A percentile compares a stretch with the other conserved stretches of the same genome.
Conservation (phyloP, 2,329 filamentous ascomycete species). For the Epichloe hybrida region DNA sequence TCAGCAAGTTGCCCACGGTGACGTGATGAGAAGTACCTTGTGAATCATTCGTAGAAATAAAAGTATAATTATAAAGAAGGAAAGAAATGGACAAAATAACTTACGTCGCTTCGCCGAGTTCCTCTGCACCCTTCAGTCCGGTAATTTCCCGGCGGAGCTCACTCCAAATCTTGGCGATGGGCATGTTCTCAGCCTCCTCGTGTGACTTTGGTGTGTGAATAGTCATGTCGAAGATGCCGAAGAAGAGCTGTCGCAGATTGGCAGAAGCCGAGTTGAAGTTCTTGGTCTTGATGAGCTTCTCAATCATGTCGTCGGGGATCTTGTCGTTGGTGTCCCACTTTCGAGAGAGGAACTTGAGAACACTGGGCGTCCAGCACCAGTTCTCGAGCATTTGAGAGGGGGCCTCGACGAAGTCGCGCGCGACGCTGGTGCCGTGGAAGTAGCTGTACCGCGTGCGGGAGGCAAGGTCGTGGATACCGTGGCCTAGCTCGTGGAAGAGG, state of each 20-base stretch:
- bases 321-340: constrained; percentile 58
- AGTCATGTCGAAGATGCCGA: constrained; percentile 75
- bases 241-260: constrained; percentile 66
- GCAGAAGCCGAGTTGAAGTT: constrained; percentile 70
- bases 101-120: constrained; percentile 41
- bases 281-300: constrained; percentile 62
- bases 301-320: constrained; percentile 62
- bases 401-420: constrained; percentile 58
- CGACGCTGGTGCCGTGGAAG: constrained; percentile 54
- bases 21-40: too few relatives aligned
- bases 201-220: constrained; percentile 60
- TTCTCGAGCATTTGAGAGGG: constrained; percentile 61
- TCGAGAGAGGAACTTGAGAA: constrained; percentile 52
- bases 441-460: constrained; percentile 48
- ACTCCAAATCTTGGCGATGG: constrained; percentile 58
- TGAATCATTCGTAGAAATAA: too few relatives aligned
- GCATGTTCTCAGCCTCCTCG: constrained; percentile 50
- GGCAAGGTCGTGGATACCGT: constrained; percentile 58
- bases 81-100: constrained; percentile 11
- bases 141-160: constrained; percentile 56
- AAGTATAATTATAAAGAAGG: fast-evolving
- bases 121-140: constrained; percentile 62
- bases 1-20: constrained; percentile 12
- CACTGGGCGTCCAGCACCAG: constrained; percentile 58
- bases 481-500: constrained; percentile 65